Evolutionary conservation across 495 filamentous ascomycete species (phyloP).

Genomic region (Saxophila tyrrhenica): DNA sequence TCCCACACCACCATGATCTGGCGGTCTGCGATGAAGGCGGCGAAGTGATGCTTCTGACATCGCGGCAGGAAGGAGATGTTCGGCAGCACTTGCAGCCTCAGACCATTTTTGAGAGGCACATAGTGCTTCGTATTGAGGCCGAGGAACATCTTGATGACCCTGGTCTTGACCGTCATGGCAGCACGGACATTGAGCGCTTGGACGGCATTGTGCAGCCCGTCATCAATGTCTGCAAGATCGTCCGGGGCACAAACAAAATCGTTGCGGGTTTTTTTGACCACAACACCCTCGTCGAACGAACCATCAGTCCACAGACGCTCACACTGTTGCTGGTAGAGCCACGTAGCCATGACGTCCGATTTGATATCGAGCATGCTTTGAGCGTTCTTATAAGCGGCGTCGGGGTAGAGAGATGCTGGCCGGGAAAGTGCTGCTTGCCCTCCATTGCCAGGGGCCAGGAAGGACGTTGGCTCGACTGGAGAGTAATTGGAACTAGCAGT

Average conservation of each 20-base stretch:
- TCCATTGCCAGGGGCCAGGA: background rate
- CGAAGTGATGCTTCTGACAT: constrained; percentile 63
- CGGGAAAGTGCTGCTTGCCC: background rate
- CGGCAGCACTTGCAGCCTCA: constrained; percentile 61
- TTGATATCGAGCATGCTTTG: constrained; percentile 53
- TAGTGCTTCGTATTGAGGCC: constrained; percentile 59
- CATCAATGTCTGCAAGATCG: constrained; percentile 42
- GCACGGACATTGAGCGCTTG: constrained; percentile 38
- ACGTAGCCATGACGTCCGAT: constrained; percentile 75
- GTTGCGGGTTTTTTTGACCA: constrained; percentile 53
- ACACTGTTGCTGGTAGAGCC: constrained; percentile 67
- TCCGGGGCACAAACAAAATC: constrained; percentile 61
- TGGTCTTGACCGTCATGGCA: constrained; percentile 70
- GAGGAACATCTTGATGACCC: constrained; percentile 64
- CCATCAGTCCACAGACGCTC: constrained; percentile 59
- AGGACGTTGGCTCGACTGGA: too few relatives aligned
- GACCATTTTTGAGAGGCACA: constrained; percentile 63
- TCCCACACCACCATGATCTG: constrained; percentile 64
- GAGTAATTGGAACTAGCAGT: background rate
- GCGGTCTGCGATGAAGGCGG: constrained; percentile 61
- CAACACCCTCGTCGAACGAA: constrained; percentile 55
- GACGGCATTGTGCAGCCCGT: constrained; percentile 45
- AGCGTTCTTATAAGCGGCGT: background rate
- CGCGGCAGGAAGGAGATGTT: constrained; percentile 55
- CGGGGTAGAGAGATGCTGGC: background rate